Percentiles rank a stretch among this genome's conserved stretches.
Evolutionary conservation across 169 alveolate species (phyloP).

Genomic region (Cryptosporidium andersoni): DNA sequence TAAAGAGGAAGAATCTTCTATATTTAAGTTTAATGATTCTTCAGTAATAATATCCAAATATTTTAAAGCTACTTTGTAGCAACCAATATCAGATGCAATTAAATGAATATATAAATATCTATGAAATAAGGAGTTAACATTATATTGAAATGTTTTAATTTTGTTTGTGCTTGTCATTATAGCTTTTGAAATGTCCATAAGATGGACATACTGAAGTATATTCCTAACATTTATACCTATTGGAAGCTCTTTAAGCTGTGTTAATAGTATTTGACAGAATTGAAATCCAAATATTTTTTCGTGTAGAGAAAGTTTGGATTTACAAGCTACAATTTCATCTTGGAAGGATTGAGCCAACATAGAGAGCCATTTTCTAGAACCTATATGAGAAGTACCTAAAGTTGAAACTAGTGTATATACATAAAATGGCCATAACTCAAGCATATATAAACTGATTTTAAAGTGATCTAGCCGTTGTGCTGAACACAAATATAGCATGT

Average conservation of each 20-base stretch:
- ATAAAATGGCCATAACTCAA: slow-evolving; percentile 67
- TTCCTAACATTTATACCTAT: slow-evolving; percentile 9
- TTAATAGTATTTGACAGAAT: slow-evolving; percentile 20
- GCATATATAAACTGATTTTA: slow-evolving; percentile 16
- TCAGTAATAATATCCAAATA: too few species aligned
- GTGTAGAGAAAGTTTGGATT: not conserved
- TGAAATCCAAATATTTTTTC: slow-evolving; percentile 53
- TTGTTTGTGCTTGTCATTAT: not conserved
- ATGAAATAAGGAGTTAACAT: too few species aligned
- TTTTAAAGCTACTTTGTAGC: too few species aligned
- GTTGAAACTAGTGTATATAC: slow-evolving; percentile 21
- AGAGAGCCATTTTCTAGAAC: slow-evolving; percentile 12
- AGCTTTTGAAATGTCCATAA: slow-evolving; percentile 25
- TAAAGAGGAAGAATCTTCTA: too few species aligned
- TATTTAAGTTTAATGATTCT: too few species aligned
- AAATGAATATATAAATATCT: too few species aligned
- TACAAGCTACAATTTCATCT: slow-evolving; percentile 5
- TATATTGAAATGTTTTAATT: not conserved
- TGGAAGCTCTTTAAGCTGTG: slow-evolving; percentile 13
- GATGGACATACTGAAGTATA: slow-evolving; percentile 4
- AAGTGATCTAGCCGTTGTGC: slow-evolving; percentile 28
- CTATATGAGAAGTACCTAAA: slow-evolving; percentile 42
- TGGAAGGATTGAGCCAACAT: slow-evolving; percentile 4
- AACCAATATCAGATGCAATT: too few species aligned
- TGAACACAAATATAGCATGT: slow-evolving; percentile 10